Evolutionary conservation across 176 grass and related monocot genomes (phyloP).

Genomic region (Aegilops sharonensis): DNA sequence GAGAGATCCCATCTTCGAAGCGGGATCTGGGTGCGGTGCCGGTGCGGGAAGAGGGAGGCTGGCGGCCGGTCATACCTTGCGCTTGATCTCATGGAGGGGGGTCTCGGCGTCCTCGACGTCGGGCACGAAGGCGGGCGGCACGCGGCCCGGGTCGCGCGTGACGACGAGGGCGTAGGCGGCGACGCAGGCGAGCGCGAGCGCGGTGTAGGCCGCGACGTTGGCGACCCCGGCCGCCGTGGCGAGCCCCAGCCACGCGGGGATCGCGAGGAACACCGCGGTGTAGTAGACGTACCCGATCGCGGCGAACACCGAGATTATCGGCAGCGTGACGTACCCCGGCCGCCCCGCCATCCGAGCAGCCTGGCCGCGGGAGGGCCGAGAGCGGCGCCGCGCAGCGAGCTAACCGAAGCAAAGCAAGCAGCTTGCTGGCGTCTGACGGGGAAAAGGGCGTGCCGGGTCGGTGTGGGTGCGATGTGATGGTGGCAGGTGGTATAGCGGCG

Average conservation of each 20-base stretch:
- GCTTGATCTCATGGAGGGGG: slow-evolving; percentile 87
- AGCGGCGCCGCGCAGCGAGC: no score
- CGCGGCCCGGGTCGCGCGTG: slow-evolving; percentile 77
- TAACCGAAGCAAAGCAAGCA: no score
- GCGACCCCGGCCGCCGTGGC: slow-evolving; percentile 65
- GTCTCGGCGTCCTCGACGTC: slow-evolving; percentile 65
- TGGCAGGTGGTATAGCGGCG: no score
- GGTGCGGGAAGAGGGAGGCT: not conserved
- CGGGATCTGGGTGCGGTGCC: slow-evolving; percentile 35
- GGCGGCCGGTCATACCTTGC: slow-evolving; percentile 51
- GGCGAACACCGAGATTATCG: slow-evolving; percentile 78
- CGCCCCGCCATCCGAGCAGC: slow-evolving; percentile 46
- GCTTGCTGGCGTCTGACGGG: no score
- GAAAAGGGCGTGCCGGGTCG: no score
- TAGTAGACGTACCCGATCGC: slow-evolving; percentile 85
- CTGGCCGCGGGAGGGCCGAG: not conserved
- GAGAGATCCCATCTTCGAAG: slow-evolving; percentile 32
- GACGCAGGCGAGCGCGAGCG: slow-evolving; percentile 51
- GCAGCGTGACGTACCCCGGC: slow-evolving; percentile 83
- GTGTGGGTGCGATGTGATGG: no score
- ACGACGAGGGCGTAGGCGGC: slow-evolving; percentile 66
- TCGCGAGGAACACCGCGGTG: slow-evolving; percentile 85
- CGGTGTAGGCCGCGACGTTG: slow-evolving; percentile 62
- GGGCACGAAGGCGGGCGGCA: slow-evolving; percentile 79
- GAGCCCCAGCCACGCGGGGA: slow-evolving; percentile 76